Percentiles rank a stretch among this genome's conserved stretches.
phyloP scores from a whole-genome alignment of 257 asterid species.

The Scutellaria baicalensis region DNA sequence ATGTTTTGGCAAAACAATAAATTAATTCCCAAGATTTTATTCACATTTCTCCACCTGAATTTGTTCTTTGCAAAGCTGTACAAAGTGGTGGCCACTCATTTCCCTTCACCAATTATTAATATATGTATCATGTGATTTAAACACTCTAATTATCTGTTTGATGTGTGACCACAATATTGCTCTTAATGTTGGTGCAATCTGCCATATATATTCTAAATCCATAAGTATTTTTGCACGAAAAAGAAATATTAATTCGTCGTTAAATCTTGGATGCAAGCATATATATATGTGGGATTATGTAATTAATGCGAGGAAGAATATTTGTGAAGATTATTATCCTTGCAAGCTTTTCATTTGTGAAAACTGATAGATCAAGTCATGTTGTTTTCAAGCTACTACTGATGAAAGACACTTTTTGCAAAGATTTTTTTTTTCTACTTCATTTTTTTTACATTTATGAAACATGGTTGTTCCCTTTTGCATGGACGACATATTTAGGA shows the following conservation, averaged over 20 bases:
- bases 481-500: conserved; percentile 53
- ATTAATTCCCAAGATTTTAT: conserved; percentile 28
- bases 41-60: conserved; percentile 22
- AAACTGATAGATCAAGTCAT: not conserved
- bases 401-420: not conserved
- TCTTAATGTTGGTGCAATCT: too few species aligned
- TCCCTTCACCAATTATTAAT: not conserved
- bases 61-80: conserved; percentile 23
- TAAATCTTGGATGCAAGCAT: not conserved
- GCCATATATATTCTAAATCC: not conserved
- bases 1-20: conserved; percentile 23
- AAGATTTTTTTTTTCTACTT: not conserved
- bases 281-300: too few species aligned
- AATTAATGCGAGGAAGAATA: not conserved
- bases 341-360: not conserved
- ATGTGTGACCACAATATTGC: not conserved
- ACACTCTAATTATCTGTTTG: not conserved
- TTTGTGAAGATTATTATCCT: not conserved
- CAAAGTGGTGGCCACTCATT: conserved; percentile 8
- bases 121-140: not conserved
- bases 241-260: not conserved
- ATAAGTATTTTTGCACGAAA: not conserved
- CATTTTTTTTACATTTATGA: conserved; percentile 24
- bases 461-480: conserved; percentile 57
- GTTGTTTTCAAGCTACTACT: not conserved